Conservation (phyloP, 148 eudicot species). For the Vaccinium myrtillus region DNA sequence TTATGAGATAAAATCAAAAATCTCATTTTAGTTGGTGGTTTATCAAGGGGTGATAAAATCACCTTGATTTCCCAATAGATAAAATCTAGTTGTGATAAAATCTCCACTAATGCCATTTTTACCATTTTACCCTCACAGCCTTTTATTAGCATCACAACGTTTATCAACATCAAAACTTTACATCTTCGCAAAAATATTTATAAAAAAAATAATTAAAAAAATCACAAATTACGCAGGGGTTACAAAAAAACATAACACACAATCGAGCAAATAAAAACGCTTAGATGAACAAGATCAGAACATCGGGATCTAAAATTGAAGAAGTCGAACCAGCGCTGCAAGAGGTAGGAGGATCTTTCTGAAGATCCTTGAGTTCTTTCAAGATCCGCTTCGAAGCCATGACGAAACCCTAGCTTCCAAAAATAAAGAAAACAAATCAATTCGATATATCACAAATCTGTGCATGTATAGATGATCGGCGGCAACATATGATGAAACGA, state of each 20-base stretch:
- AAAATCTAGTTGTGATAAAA: too few species aligned
- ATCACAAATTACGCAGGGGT: neutral
- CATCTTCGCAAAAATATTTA: neutral
- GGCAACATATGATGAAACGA: neutral
- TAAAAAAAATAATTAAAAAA: neutral
- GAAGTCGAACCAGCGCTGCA: constrained; percentile 42
- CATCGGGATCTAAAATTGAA: neutral
- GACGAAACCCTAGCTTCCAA: constrained; percentile 26
- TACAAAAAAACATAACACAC: neutral
- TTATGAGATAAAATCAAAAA: too few species aligned
- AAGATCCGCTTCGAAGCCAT: constrained; percentile 58
- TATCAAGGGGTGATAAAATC: too few species aligned
- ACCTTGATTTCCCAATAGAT: too few species aligned
- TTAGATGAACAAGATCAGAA: neutral
- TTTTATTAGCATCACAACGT: neutral
- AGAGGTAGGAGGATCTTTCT: constrained; percentile 51
- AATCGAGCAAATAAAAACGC: neutral
- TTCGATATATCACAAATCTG: neutral
- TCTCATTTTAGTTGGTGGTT: too few species aligned
- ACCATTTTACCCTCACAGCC: too few species aligned
- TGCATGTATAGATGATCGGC: neutral
- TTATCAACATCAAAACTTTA: neutral
- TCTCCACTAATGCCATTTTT: too few species aligned
- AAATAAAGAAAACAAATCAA: constrained; percentile 26
- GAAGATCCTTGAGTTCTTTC: constrained; percentile 51